These are phyloP conservation scores for Camillea tinctor DNA, from an alignment of 2,329 filamentous ascomycete genomes.

Conservation along the genomic window DNA sequence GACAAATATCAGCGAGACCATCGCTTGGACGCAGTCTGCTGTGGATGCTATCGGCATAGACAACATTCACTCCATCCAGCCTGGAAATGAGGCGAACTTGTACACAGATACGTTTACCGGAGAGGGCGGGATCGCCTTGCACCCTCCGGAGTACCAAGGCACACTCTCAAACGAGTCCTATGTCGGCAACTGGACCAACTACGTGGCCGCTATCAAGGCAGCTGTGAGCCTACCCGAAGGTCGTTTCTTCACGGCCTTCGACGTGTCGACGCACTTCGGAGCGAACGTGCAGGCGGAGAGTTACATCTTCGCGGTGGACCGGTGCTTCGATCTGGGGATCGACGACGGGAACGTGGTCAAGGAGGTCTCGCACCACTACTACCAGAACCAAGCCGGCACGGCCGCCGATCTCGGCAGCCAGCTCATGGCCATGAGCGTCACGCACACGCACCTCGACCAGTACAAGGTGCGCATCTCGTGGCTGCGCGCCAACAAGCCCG, in stretches of 20 bases:
- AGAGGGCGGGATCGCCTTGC: constrained; percentile 25
- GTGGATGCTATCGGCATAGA: constrained; percentile 30
- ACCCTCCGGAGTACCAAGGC: constrained; percentile 36
- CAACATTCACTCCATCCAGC: constrained; percentile 36
- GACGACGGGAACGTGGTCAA: constrained; percentile 32
- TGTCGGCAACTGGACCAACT: constrained; percentile 36
- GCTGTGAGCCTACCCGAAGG: constrained; percentile 26
- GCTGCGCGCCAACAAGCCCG: constrained; percentile 31
- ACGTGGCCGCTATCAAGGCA: constrained; percentile 30
- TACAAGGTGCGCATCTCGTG: constrained; percentile 32
- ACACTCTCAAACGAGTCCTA: constrained; percentile 34
- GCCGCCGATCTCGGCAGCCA: constrained; percentile 28
- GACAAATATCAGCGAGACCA: constrained; percentile 34
- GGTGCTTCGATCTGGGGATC: constrained; percentile 34
- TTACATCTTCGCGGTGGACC: constrained; percentile 30
- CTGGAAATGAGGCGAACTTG: constrained; percentile 36
- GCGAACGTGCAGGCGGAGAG: constrained; percentile 17
- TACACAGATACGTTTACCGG: constrained; percentile 30
- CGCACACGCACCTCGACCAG: constrained; percentile 31
- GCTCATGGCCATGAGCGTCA: constrained; percentile 32
- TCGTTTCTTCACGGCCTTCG: constrained; percentile 37
- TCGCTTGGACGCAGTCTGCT: constrained; percentile 34
- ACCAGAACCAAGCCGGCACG: constrained; percentile 33
- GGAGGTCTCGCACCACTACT: constrained; percentile 39
- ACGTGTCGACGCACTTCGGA: constrained; percentile 30